Conservation (phyloP, 148 eudicot genomes). For the Rhododendron kiyosumense region DNA sequence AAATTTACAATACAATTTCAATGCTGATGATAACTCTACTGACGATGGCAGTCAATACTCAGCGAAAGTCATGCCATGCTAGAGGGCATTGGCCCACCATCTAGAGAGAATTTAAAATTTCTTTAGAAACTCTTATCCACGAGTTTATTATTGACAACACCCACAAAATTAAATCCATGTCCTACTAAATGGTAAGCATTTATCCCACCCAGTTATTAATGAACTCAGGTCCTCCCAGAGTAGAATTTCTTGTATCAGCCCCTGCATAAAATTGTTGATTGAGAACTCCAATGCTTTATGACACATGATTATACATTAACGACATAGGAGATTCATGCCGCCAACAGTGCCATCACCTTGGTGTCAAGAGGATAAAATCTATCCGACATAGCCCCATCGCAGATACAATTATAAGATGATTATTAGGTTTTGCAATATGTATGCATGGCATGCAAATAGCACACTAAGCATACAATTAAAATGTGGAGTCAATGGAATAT, state of each 20-base stretch:
- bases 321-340: neutral
- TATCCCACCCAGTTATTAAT: neutral
- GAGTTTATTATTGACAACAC: neutral
- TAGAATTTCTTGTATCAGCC: neutral
- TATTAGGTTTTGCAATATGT: neutral
- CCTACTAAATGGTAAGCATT: neutral
- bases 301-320: neutral
- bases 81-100: neutral
- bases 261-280: neutral
- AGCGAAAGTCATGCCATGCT: neutral
- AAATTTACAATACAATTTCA: neutral
- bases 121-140: neutral
- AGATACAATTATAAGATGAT: neutral
- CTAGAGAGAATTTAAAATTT: neutral
- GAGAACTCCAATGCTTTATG: neutral
- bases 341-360: neutral
- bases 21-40: neutral
- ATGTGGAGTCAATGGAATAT: neutral
- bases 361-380: neutral
- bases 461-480: neutral
- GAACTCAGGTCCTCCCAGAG: neutral
- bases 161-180: neutral
- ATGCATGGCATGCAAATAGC: neutral
- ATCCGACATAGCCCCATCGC: neutral
- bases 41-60: neutral